Evolutionary conservation across 768 basidiomycete genomes (phyloP), one percentile per base, ranked within the genome.

Genomic region (Boletus huronensis): DNA sequence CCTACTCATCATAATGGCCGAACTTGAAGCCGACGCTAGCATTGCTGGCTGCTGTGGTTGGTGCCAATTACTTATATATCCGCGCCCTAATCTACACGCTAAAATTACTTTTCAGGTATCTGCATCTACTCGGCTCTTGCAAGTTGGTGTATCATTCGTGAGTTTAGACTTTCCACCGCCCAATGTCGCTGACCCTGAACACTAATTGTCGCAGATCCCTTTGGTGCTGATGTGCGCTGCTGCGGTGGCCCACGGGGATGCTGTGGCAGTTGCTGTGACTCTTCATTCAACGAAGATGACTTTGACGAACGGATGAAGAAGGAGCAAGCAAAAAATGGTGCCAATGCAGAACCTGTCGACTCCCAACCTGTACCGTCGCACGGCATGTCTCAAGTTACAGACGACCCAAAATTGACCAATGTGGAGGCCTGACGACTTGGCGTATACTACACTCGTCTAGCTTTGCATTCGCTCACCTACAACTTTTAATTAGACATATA

Each of bases 271-370:
- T 68, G 70, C 34, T 70, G 51, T 14, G 59, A 62, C 23, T 57
- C 62, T n/a, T 61, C 64, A 39, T 72, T 72, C 48, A 40, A 70
- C 50, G 40, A 61, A 16, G 69, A 72, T 29, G 55, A 62, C 51
- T 62, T 70, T 45, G 69, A 70, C 29, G 69, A 70, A 40, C 69
- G 56, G 35, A 13, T 69, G 58, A 69, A 58, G 38, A 58, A 50
- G 52, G 59, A 62, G 14, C 66, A 57, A 52, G 61, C 63, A 43
- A 63, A 54, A 38, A 57, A 57, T 17, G 50, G 47, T 25, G 54
- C 51, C 41, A 31, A 40, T 31, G 35, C 47, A 19, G 42, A 46
- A 42, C 58, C 59, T 19, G 57, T 65, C 7, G 47, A 50, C 14
- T 58, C 58, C 35, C 69, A 72, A 31, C 70, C 66, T 39, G 48